A percentile compares a stretch with the other conserved stretches of the same genome.
Conservation (phyloP, 352 stramenopile species). For the Pythium myriotylum region DNA sequence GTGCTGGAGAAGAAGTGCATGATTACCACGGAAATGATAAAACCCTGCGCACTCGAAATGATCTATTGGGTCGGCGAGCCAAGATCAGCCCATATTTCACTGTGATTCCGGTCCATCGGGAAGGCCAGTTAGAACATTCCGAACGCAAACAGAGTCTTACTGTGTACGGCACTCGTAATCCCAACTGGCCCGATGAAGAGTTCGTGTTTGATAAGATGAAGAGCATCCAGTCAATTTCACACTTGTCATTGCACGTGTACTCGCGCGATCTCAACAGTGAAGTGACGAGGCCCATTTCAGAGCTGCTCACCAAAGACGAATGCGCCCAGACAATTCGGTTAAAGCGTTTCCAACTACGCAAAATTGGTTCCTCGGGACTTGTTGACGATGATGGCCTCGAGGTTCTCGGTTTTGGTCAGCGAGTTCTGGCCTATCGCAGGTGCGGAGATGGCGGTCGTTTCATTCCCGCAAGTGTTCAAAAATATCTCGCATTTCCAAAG, state of each 20-base stretch:
- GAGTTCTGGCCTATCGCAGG: constrained; percentile 62
- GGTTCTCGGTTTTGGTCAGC: constrained; percentile 59
- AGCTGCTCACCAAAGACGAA: constrained; percentile 43
- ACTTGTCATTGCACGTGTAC: constrained; percentile 75
- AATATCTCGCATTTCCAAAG: constrained; percentile 49
- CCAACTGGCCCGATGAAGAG: constrained; percentile 61
- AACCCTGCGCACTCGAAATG: constrained; percentile 15
- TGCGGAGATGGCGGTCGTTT: constrained; percentile 60
- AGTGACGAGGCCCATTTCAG: constrained; percentile 30
- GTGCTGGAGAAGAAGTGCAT: constrained; percentile 7
- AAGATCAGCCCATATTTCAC: constrained; percentile 70
- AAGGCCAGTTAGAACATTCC: constrained; percentile 40
- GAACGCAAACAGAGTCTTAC: constrained; percentile 67
- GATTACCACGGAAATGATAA: constrained; percentile 3
- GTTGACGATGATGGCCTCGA: constrained; percentile 53
- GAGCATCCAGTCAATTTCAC: constrained; percentile 51
- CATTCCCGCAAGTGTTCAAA: constrained; percentile 53
- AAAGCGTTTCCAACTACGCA: constrained; percentile 54
- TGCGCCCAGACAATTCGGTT: constrained; percentile 34
- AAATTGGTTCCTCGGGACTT: constrained; percentile 52
- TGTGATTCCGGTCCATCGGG: constrained; percentile 52
- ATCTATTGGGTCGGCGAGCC: constrained; percentile 14
- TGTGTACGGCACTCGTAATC: constrained; percentile 63
- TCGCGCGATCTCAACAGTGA: constrained; percentile 51
- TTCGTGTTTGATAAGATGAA: constrained; percentile 66